Conservation (phyloP, 2,329 filamentous ascomycete species). For the Samsoniella hepiali region DNA sequence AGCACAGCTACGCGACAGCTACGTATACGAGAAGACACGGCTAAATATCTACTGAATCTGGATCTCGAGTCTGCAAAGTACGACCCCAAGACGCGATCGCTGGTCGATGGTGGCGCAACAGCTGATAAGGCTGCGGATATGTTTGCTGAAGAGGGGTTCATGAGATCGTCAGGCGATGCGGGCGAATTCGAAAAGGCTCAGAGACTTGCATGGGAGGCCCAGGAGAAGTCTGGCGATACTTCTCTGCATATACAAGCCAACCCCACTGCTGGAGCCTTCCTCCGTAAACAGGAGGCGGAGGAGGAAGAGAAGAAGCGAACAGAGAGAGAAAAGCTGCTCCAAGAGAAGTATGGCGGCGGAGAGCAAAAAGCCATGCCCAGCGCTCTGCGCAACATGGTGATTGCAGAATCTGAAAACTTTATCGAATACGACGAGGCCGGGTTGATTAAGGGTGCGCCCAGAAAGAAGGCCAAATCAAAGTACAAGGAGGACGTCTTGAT, state of each 20-base stretch:
- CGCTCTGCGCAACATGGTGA: slow-evolving; percentile 61
- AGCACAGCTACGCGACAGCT: slow-evolving; percentile 87
- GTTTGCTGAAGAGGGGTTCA: slow-evolving; percentile 90
- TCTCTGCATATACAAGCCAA: slow-evolving; percentile 92
- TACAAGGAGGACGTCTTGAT: slow-evolving; percentile 83
- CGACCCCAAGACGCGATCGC: slow-evolving; percentile 89
- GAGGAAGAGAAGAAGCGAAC: slow-evolving; percentile 67
- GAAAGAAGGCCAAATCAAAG: slow-evolving; percentile 77
- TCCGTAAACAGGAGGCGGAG: slow-evolving; percentile 73
- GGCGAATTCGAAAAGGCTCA: slow-evolving; percentile 89
- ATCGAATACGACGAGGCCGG: slow-evolving; percentile 94
- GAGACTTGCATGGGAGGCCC: slow-evolving; percentile 89
- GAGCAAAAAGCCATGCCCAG: slow-evolving; percentile 55
- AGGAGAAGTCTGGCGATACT: slow-evolving; percentile 76
- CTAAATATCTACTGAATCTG: slow-evolving; percentile 92
- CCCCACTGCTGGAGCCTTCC: slow-evolving; percentile 85
- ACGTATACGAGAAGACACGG: slow-evolving; percentile 90
- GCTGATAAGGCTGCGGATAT: slow-evolving; percentile 75
- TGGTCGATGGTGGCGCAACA: slow-evolving; percentile 81
- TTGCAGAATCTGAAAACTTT: slow-evolving; percentile 80
- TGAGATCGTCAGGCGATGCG: slow-evolving; percentile 84
- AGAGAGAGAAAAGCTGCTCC: slow-evolving; percentile 65
- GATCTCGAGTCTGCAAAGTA: slow-evolving; percentile 97
- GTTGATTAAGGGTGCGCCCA: slow-evolving; percentile 80
- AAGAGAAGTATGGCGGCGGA: slow-evolving; percentile 78